phyloP scores from a whole-genome alignment of 2,329 filamentous ascomycete genomes.

The Fusarium sp. region DNA sequence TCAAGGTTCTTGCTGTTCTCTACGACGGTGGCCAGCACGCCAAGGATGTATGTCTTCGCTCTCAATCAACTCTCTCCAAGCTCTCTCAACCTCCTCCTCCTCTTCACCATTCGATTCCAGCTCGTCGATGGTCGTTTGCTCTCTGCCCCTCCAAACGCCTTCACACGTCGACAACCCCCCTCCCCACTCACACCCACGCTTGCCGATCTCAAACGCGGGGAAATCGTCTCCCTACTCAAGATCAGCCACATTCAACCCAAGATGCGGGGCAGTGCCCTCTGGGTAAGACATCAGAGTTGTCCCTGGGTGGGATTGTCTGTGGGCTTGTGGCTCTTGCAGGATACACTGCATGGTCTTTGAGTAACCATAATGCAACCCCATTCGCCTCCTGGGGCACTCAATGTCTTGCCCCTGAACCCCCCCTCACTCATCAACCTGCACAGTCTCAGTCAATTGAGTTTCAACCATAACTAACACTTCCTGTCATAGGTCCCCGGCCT shows the following conservation, averaged over 20 bases:
- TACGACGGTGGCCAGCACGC: constrained; percentile 94
- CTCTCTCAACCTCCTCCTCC: background rate
- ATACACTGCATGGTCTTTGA: constrained; percentile 20
- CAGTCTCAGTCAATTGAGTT: constrained; percentile 17
- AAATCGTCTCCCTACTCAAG: constrained; percentile 32
- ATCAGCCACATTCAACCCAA: constrained; percentile 38
- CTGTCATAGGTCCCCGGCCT: constrained; percentile 74
- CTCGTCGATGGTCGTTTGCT: constrained; percentile 19
- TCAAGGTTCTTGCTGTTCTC: constrained; percentile 93
- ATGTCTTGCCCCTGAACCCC: constrained; percentile 15
- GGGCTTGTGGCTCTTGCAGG: constrained; percentile 19
- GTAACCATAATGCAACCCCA: constrained; percentile 28
- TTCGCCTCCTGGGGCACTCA: background rate
- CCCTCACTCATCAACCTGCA: background rate
- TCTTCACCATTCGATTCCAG: constrained; percentile 4
- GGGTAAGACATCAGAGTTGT: constrained; percentile 15
- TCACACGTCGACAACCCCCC: constrained; percentile 12
- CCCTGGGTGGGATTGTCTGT: constrained; percentile 14
- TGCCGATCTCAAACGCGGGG: constrained; percentile 45
- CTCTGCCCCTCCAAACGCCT: constrained; percentile 10
- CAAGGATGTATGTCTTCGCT: constrained; percentile 71
- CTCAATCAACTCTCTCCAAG: background rate
- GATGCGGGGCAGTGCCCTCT: constrained; percentile 33
- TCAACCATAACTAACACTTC: constrained; percentile 29
- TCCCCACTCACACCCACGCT: constrained; percentile 27